Evolutionary conservation across 768 basidiomycete genomes (phyloP).

Genomic region (Neoboletus subvelutipes): DNA sequence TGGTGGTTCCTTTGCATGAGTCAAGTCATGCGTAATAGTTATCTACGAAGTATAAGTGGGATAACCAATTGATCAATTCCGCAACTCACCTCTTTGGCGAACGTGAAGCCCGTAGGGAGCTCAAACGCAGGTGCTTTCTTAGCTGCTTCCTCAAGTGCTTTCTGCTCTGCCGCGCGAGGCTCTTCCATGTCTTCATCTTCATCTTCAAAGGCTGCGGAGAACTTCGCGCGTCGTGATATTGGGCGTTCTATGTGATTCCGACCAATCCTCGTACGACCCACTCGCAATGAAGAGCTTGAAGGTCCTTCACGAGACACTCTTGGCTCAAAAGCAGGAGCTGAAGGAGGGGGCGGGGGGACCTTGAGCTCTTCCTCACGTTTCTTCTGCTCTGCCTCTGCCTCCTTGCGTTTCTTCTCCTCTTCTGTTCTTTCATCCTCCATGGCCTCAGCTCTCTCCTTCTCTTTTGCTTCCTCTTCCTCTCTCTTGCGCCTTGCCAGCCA

Average conservation of each 20-base stretch:
- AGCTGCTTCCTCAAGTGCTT: slow-evolving; percentile 53
- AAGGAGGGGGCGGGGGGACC: slow-evolving; percentile 16
- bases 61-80: not conserved
- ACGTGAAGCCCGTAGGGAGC: slow-evolving; percentile 62
- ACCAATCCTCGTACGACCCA: slow-evolving; percentile 56
- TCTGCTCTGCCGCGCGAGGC: slow-evolving; percentile 43
- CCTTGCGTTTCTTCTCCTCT: slow-evolving; percentile 25
- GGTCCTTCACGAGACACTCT: slow-evolving; percentile 20
- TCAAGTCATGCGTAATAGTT: slow-evolving; percentile 39
- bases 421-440: slow-evolving; percentile 36
- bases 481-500: slow-evolving; percentile 60
- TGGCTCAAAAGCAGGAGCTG: slow-evolving; percentile 22
- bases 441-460: slow-evolving; percentile 34
- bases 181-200: slow-evolving; percentile 45
- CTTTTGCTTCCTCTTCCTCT: slow-evolving; percentile 52
- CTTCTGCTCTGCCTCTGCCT: slow-evolving; percentile 19
- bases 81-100: slow-evolving; percentile 56
- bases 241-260: slow-evolving; percentile 66
- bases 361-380: slow-evolving; percentile 18
- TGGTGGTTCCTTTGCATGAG: slow-evolving; percentile 62
- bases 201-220: slow-evolving; percentile 64
- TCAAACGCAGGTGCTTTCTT: slow-evolving; percentile 57
- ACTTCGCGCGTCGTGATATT: slow-evolving; percentile 48
- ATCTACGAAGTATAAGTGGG: slow-evolving; percentile 25
- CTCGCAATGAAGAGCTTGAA: slow-evolving; percentile 55